phyloP scores from a whole-genome alignment of 345 rosid genomes.

The Arabidopsis arenosa region DNA sequence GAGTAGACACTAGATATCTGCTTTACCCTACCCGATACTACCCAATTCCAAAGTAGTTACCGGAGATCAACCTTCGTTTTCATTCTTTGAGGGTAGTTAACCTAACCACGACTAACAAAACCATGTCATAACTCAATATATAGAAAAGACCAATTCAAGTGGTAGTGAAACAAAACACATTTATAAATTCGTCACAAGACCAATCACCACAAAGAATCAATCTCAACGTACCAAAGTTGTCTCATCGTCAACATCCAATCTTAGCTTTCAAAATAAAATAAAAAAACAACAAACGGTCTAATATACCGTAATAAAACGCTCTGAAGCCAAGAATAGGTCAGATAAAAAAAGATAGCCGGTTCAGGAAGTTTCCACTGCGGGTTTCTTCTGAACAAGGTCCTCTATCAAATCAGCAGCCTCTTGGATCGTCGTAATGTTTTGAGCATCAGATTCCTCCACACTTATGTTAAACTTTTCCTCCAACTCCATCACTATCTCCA shows the following conservation, averaged over 20 bases:
- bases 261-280: neutral
- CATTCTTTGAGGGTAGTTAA: neutral
- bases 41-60: neutral
- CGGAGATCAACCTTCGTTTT: neutral
- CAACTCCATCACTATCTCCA: conserved; percentile 89
- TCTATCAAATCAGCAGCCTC: conserved; percentile 89
- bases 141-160: neutral
- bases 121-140: neutral
- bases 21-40: too few relatives aligned
- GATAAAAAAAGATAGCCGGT: neutral
- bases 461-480: conserved; percentile 80
- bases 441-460: conserved; percentile 77
- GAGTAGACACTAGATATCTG: too few relatives aligned
- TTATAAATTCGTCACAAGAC: conserved; percentile 13
- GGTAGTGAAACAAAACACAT: conserved; percentile 18
- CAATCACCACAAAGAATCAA: conserved; percentile 38
- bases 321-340: conserved; percentile 18
- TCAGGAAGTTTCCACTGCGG: conserved; percentile 33
- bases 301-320: conserved; percentile 20
- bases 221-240: conserved; percentile 31
- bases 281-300: conserved; percentile 23
- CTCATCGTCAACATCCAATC: conserved; percentile 30
- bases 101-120: conserved; percentile 9
- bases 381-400: conserved; percentile 63
- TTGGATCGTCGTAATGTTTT: conserved; percentile 75